phyloP scores from a whole-genome alignment of 495 filamentous ascomycete species.

The Aspergillus leporis region DNA sequence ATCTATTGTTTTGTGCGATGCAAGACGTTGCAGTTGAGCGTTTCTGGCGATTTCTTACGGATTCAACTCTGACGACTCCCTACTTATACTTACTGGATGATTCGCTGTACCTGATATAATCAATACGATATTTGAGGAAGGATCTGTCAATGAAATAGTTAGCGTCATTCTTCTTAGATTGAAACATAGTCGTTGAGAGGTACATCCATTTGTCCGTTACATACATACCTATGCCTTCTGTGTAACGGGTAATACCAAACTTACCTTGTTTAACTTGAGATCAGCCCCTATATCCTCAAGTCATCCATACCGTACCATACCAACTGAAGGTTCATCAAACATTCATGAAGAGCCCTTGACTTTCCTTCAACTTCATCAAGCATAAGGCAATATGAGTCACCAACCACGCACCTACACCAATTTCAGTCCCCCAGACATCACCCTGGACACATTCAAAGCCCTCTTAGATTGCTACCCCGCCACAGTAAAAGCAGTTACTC shows the following conservation, averaged over 20 bases:
- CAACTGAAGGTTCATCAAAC: neutral
- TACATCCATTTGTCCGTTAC: no score
- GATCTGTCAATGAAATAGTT: neutral
- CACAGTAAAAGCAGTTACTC: slow-evolving; percentile 30
- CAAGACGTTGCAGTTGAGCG: slow-evolving; percentile 9
- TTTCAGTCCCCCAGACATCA: slow-evolving; percentile 34
- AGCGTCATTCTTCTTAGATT: no score
- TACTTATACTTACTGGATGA: slow-evolving; percentile 6
- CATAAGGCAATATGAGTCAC: neutral
- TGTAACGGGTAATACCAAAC: neutral
- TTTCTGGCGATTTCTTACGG: slow-evolving; percentile 9
- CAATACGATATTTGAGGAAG: neutral
- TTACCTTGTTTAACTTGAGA: neutral
- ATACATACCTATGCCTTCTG: neutral
- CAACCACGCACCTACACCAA: neutral
- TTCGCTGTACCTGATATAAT: slow-evolving; percentile 4
- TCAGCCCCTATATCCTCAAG: no score
- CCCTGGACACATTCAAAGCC: slow-evolving; percentile 28
- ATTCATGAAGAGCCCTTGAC: no score
- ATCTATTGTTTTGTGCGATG: slow-evolving; percentile 6
- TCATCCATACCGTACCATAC: no score
- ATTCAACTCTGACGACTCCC: slow-evolving; percentile 3
- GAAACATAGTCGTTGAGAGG: no score
- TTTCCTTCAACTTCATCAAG: no score
- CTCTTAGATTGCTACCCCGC: slow-evolving; percentile 34